Evolutionary conservation across 768 basidiomycete genomes (phyloP), one percentile per base, ranked within the genome.

Genomic region (Leucosporidium scottii): DNA sequence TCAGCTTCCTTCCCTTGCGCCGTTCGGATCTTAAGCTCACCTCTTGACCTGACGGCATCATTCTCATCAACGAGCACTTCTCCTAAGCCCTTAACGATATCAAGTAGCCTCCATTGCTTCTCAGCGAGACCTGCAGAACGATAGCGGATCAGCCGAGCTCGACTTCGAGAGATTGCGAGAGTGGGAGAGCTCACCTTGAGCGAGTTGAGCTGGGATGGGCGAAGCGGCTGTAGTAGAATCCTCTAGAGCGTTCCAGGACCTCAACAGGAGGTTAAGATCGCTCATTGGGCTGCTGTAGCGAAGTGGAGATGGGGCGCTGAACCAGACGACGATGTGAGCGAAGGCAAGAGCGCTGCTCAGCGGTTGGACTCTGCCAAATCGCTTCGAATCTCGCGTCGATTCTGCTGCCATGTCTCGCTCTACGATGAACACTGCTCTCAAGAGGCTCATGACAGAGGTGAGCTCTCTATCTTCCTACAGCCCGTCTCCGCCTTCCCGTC

Each of bases 61-160:
- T 94, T 89, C 65, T 93, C 90, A 2, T 90, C 86, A 0, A 90
- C 93, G 20, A 99, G 81, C 75, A 89, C 92, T 72, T 90, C 87
- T 51, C 91, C 91, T 0, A 96, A 83, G 30, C 86, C 85, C 76
- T 90, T 92, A 47, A 98, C 90, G 27, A 98, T 79, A 69, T 87
- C 62, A 21, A 73, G 49, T 18, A 75, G 58, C 23, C 59, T 60
- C 27, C 61, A 64, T 20, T 57, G 50, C 15, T 53, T 48, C 1
- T 9, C 7, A 1, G 21, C 56, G 27, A 69, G 55, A 9, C 64
- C 68, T 69, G 59, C 7, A 21, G 3, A 10, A 17, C 39, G 13
- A 44, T 44, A 17, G 39, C 15, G 8, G 39, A 44, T 44, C 39
- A 44, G 39, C 2, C 39, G 39, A 44, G 39, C 39, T 15, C 10